phyloP scores from a whole-genome alignment of 1,284 basidiomycete genomes.

The Boletus semigastroideus region DNA sequence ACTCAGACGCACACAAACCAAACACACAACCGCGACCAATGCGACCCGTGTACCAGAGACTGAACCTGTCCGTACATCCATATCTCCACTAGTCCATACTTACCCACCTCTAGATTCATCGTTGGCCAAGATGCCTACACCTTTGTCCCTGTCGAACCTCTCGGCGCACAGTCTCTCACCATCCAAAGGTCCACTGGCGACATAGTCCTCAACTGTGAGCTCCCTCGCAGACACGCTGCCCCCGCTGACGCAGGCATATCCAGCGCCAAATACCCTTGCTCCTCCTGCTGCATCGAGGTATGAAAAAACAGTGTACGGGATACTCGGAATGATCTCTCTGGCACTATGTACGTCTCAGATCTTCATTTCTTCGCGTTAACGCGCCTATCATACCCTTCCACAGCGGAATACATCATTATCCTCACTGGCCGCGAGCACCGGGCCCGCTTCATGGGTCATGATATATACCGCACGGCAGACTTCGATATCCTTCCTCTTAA shows the following conservation, averaged over 20 bases:
- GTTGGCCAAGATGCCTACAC: slow-evolving; percentile 74
- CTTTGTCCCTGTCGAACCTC: slow-evolving; percentile 65
- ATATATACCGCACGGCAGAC: slow-evolving; percentile 88
- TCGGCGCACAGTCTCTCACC: slow-evolving; percentile 63
- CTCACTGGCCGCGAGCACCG: slow-evolving; percentile 83
- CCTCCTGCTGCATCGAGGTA: slow-evolving; percentile 57
- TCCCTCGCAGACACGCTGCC: not conserved
- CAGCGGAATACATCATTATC: slow-evolving; percentile 92
- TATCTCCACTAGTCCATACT: not conserved
- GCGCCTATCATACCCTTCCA: slow-evolving; percentile 4
- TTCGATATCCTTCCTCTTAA: slow-evolving; percentile 90
- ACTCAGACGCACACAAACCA: slow-evolving; percentile 46
- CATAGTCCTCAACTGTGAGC: slow-evolving; percentile 67
- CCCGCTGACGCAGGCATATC: slow-evolving; percentile 6
- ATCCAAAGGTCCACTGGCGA: slow-evolving; percentile 72
- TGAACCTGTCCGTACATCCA: slow-evolving; percentile 54
- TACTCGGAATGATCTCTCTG: slow-evolving; percentile 83
- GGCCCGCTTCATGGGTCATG: slow-evolving; percentile 79
- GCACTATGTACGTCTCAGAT: slow-evolving; percentile 67
- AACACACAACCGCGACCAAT: slow-evolving; percentile 37
- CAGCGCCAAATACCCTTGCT: slow-evolving; percentile 56
- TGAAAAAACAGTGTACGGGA: slow-evolving; percentile 73
- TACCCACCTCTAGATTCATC: slow-evolving; percentile 49
- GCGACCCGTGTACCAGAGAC: slow-evolving; percentile 67
- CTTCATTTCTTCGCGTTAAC: slow-evolving; percentile 1